phyloP scores from a whole-genome alignment of 2,329 filamentous ascomycete genomes.

The Fusarium drepaniforme region DNA sequence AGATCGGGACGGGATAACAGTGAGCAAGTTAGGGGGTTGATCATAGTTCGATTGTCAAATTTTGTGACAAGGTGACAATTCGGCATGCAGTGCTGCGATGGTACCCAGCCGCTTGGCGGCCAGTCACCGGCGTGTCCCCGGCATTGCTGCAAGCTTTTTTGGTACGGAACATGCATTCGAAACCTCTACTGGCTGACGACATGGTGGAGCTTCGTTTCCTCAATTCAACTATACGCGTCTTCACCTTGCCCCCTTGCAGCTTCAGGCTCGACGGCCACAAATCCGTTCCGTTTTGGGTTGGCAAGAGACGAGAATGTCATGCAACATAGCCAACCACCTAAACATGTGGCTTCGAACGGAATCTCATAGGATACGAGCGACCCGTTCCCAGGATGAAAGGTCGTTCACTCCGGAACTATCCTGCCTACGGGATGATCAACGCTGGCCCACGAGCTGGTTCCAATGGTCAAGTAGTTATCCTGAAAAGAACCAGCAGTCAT shows the following conservation, averaged over 20 bases:
- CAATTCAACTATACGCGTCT: constrained; percentile 1
- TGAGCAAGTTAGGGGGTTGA: neutral
- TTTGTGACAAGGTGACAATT: neutral
- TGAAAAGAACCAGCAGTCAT: neutral
- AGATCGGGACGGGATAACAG: neutral
- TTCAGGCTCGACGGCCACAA: neutral
- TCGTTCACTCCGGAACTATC: neutral
- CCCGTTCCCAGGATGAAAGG: neutral
- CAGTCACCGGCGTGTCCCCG: neutral
- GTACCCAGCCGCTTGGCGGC: neutral
- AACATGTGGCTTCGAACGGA: constrained; percentile 14
- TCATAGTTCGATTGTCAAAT: neutral
- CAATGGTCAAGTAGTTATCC: neutral
- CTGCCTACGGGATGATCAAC: neutral
- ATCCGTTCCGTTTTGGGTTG: neutral
- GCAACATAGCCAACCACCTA: constrained; percentile 17
- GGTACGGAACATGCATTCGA: neutral
- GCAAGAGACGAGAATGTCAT: neutral
- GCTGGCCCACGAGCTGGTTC: neutral
- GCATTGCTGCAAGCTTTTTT: constrained; percentile 7
- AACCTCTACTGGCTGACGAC: neutral
- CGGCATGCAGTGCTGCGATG: neutral
- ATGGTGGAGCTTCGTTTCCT: neutral
- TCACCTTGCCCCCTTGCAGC: neutral
- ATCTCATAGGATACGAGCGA: constrained; percentile 2